phyloP scores from a whole-genome alignment of 1,284 basidiomycete species.

The Cutaneotrichosporon arboriforme region DNA sequence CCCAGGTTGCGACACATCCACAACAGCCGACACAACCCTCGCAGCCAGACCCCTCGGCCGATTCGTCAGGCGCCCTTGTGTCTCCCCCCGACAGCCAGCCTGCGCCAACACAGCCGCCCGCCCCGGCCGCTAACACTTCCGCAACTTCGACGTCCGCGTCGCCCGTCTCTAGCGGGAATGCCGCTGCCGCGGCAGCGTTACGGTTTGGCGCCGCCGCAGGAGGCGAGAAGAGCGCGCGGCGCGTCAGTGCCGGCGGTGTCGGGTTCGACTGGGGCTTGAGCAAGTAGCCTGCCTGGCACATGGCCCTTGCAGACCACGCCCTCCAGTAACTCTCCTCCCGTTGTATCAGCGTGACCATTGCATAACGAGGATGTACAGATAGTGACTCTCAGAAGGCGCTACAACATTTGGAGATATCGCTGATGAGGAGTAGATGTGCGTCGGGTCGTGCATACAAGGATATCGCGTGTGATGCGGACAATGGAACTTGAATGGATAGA shows the following conservation, averaged over 20 bases:
- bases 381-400: too few species aligned
- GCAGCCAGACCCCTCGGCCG: not conserved
- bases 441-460: too few species aligned
- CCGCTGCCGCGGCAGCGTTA: not conserved
- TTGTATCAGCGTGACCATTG: too few species aligned
- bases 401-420: too few species aligned
- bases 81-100: not conserved
- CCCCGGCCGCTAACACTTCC: not conserved
- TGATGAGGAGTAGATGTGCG: too few species aligned
- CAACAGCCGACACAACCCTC: not conserved
- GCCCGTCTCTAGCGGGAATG: not conserved
- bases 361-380: too few species aligned
- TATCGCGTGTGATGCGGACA: too few species aligned
- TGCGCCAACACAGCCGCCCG: not conserved
- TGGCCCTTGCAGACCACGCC: too few species aligned
- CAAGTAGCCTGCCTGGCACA: not conserved
- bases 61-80: not conserved
- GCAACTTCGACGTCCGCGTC: too few species aligned
- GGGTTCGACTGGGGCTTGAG: conserved; percentile 9
- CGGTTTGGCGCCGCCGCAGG: conserved; percentile 3
- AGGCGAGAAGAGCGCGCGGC: not conserved
- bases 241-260: conserved; percentile 2
- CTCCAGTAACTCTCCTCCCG: too few species aligned
- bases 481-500: too few species aligned
- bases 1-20: too few species aligned